Percentiles rank a stretch among this genome's conserved stretches.
These are phyloP conservation scores for Spatholobus suberectus DNA, from an alignment of 306 rosid species.

Conservation along the genomic window DNA sequence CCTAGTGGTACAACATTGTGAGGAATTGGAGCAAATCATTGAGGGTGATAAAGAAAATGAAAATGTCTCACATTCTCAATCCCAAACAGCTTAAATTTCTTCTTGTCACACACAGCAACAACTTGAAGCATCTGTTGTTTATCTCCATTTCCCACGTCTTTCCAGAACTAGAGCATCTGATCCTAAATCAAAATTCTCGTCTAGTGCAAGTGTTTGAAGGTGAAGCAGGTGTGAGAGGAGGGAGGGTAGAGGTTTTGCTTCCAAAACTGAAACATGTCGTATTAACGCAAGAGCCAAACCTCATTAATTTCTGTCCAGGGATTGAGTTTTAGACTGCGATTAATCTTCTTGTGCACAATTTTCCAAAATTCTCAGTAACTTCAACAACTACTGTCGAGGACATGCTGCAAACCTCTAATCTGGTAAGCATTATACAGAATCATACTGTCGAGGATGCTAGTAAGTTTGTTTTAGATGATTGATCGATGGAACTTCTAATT, in stretches of 20 bases:
- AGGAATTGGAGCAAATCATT: slow-evolving; percentile 31
- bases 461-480: not conserved
- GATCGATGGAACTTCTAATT: not conserved
- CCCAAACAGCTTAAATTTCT: not conserved
- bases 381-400: not conserved
- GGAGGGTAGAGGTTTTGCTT: too few relatives aligned
- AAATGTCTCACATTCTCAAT: too few relatives aligned
- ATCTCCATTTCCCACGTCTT: too few relatives aligned
- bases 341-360: not conserved
- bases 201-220: slow-evolving; percentile 4
- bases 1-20: not conserved
- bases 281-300: slow-evolving; percentile 1
- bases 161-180: not conserved
- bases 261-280: not conserved
- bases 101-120: not conserved
- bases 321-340: slow-evolving; percentile 6
- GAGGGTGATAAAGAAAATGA: not conserved
- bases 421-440: too few relatives aligned
- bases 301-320: not conserved
- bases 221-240: too few relatives aligned
- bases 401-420: too few relatives aligned
- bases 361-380: slow-evolving; percentile 13
- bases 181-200: too few relatives aligned
- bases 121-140: too few relatives aligned
- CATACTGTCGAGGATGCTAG: not conserved